These are phyloP conservation scores for Hsuehochloa calcarea DNA, from an alignment of 176 grass and related monocot genomes.

Conservation along the genomic window DNA sequence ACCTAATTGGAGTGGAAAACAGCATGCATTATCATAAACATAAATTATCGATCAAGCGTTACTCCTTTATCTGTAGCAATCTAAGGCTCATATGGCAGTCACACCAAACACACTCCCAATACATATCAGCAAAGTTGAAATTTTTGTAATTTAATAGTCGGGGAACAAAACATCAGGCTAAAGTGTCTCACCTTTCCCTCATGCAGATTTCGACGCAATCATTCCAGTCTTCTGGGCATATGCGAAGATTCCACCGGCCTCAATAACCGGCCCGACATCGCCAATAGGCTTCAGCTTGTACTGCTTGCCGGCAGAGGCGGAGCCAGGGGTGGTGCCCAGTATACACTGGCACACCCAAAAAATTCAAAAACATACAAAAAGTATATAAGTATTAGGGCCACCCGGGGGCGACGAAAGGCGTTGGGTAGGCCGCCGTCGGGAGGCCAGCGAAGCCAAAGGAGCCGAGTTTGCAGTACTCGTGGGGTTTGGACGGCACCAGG, in stretches of 20 bases:
- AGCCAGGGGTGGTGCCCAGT: too few species aligned
- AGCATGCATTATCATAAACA: neutral
- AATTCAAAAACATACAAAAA: too few species aligned
- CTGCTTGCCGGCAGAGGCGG: constrained; percentile 82
- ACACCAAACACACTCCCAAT: neutral
- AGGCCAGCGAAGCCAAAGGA: constrained; percentile 80
- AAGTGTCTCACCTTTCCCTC: constrained; percentile 48
- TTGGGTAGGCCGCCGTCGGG: constrained; percentile 46
- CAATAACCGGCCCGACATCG: constrained; percentile 89
- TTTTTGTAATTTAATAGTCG: neutral
- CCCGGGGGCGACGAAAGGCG: constrained; percentile 59
- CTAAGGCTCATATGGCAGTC: neutral
- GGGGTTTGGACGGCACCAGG: constrained; percentile 84
- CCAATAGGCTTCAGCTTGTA: constrained; percentile 88
- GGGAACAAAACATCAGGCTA: neutral
- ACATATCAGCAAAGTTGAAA: neutral
- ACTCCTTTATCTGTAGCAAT: neutral
- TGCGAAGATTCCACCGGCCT: constrained; percentile 85
- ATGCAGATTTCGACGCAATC: constrained; percentile 55
- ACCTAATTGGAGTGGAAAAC: neutral
- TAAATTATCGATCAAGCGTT: neutral
- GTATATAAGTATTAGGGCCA: too few species aligned
- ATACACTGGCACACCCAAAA: too few species aligned
- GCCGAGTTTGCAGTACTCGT: constrained; percentile 91
- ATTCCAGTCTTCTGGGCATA: constrained; percentile 92